Evolutionary conservation across 202 grass and related monocot species (phyloP).

Genomic region (Setaria italica): DNA sequence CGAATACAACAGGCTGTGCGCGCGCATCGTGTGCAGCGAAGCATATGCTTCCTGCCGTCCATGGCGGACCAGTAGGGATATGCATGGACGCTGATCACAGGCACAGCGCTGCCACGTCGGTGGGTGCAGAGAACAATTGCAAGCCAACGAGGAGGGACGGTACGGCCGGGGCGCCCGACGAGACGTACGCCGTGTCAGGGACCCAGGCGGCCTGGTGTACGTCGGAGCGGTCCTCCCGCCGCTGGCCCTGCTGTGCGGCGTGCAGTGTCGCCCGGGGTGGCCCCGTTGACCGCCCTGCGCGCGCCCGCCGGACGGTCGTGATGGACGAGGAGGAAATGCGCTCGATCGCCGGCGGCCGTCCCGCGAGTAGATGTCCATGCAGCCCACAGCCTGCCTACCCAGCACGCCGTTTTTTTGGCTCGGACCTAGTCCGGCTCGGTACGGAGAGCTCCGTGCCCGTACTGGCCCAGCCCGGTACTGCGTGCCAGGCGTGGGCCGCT

Average conservation of each 20-base stretch:
- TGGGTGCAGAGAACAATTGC: slow-evolving; percentile 35
- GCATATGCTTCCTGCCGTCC: neutral
- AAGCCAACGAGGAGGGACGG: neutral
- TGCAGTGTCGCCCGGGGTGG: slow-evolving; percentile 4
- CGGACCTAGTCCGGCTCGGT: no score
- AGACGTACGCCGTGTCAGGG: neutral
- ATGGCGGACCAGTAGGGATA: neutral
- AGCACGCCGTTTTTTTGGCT: no score
- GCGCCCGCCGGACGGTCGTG: neutral
- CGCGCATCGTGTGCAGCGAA: neutral
- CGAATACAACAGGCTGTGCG: neutral
- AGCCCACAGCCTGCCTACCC: no score
- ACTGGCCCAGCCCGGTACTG: no score
- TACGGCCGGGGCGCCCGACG: neutral
- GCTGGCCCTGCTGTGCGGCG: neutral
- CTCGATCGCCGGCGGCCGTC: neutral
- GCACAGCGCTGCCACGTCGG: no score
- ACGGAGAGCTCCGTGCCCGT: no score
- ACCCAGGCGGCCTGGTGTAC: neutral
- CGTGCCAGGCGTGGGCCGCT: no score
- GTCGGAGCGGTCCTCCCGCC: neutral
- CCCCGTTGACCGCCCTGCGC: slow-evolving; percentile 1
- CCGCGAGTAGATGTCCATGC: no score
- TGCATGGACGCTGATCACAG: neutral
- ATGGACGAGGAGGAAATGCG: neutral